These are phyloP conservation scores for Ophiostoma ulmi DNA, from an alignment of 2,329 filamentous ascomycete genomes.

Conservation along the genomic window DNA sequence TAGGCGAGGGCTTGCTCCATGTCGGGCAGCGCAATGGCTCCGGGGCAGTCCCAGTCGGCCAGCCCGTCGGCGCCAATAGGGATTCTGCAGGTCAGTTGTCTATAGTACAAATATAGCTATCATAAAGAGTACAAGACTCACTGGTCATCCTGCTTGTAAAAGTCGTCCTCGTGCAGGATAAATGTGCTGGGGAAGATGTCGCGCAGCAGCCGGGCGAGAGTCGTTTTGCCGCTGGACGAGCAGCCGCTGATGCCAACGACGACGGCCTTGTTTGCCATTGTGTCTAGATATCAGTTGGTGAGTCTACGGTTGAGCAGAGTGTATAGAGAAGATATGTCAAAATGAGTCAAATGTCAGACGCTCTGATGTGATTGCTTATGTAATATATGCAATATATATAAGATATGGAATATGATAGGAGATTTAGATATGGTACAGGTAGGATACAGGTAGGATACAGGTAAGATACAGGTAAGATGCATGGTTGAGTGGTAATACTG, in stretches of 20 bases:
- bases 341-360: neutral
- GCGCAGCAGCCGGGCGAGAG: slow-evolving; percentile 76
- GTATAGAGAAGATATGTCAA: neutral
- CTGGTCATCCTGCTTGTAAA: slow-evolving; percentile 76
- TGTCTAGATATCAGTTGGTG: neutral
- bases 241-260: slow-evolving; percentile 81
- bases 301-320: no score
- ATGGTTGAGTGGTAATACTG: neutral
- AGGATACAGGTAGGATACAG: neutral
- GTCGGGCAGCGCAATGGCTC: slow-evolving; percentile 65
- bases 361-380: neutral
- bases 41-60: slow-evolving; percentile 87
- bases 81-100: slow-evolving; percentile 39
- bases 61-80: slow-evolving; percentile 53
- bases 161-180: slow-evolving; percentile 93
- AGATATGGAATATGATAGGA: neutral
- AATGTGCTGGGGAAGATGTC: slow-evolving; percentile 73
- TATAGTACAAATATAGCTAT: neutral
- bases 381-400: neutral
- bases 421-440: neutral
- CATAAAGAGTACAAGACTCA: slow-evolving; percentile 37
- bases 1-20: slow-evolving; percentile 64
- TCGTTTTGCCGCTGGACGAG: slow-evolving; percentile 93
- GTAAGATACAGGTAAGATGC: neutral
- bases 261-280: slow-evolving; percentile 43